Base-by-base conservation (phyloP, 2,329 filamentous ascomycete genomes). In the Boeremia lycopersici region DNA sequence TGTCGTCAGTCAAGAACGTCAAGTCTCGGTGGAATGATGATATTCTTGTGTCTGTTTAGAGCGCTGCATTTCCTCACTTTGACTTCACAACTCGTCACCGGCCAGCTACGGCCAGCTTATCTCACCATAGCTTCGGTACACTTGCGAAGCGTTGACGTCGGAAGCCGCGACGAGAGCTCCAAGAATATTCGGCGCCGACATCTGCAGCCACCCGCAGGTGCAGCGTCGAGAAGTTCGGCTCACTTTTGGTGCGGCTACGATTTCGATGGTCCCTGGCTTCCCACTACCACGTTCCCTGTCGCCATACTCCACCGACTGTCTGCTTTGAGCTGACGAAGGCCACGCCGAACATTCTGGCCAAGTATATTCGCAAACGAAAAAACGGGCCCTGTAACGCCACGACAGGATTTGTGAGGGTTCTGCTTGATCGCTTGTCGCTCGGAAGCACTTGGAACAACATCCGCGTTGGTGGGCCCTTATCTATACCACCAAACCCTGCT, bases 281-380 rank as follows among this genome's bases (percentile, higher is more conserved):
- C 31, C 31, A 55, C 48, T 56, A 50, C 53, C 47, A 56, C 60
- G 49, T 63, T 59, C 64, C 59, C 48, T 64, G 59, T 57, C 61
- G 59, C 47, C 43, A 43, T 46, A 57, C 53, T 67, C 62, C 68
- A 68, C 67, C 53, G 36, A 40, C 34, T 48, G 58, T 67, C 65
- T 68, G 39, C 42, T 64, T 56, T 51, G 53, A 60, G 62, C 63
- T 63, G 61, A 64, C 61, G 62, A 62, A 63, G 55, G 59, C 46
- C 48, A 56, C 40, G 60, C 56, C 68, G 69, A 72, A 65, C 58
- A 55, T 69, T 74, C 70, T 74, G 66, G 70, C 67, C 69, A 52
- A 44, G 56, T 55, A 48, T 45, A 50, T 49, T 57, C 56, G 54
- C 57, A 52, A 57, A 61, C 61, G 46, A 66, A 67, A 23, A 67